Base-by-base conservation (phyloP, 306 rosid genomes). In the Erythrophleum fordii region DNA sequence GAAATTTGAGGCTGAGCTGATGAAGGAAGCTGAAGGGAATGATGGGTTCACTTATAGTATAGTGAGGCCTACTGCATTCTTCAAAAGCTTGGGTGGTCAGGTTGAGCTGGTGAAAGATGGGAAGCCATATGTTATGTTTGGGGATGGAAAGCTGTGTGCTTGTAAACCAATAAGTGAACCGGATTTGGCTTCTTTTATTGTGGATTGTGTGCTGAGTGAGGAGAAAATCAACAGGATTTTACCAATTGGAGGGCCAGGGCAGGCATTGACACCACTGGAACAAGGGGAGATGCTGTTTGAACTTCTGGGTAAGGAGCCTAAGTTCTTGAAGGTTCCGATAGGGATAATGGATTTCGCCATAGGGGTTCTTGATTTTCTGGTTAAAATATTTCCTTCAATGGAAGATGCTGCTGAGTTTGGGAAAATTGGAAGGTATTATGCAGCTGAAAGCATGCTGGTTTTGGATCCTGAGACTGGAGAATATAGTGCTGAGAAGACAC, bases 81-180 rank as follows among this genome's bases (percentile, higher is more conserved):
- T 96, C 53, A 96, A 96, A 82, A 96, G 99, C 87, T 90, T 93
- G 82, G 98, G 97, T 45, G 99, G 99, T 85, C 99, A 96, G 79
- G 97, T 96, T 83, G 97, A 93, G 85, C 86, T 93, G 85, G 99
- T 93, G 89, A 96, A 93, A 83, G 97, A 92, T 81, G 99, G 99
- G 70, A 96, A 96, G 89, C 99, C 99, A 1, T 96, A 90, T 86
- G 99, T 96, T 22, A 96, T 96, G 98, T 96, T 96, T 91, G 99
- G 99, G 23, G 98, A 96, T 85, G 99, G 99, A 34, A 92, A 85
- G 66, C 69, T 96, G 83, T 96, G 98, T 78, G 97, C 99, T 78
- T 92, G 99, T 73, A 93, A 96, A 78, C 99, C 97, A 5, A 96
- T 96, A 0, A 92, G 99, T 18, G 95, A 96, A 84, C 62, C 73